These are phyloP conservation scores for Cryphonectria nitschkei DNA, from an alignment of 2,329 filamentous ascomycete genomes.

Conservation along the genomic window DNA sequence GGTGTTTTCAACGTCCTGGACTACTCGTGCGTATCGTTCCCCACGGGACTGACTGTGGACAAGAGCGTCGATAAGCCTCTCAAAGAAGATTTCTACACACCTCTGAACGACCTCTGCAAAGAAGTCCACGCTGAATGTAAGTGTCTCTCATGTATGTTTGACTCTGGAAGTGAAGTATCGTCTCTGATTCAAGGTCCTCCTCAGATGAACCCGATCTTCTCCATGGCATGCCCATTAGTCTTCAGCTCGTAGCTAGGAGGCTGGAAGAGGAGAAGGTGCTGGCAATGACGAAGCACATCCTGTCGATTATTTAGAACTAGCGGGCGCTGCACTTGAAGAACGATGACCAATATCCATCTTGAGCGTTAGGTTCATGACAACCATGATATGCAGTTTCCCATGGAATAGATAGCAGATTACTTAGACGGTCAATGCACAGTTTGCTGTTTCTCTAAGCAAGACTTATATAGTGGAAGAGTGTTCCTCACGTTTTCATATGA, in stretches of 20 bases:
- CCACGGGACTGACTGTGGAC: conserved; percentile 47
- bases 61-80: conserved; percentile 42
- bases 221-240: conserved; percentile 47
- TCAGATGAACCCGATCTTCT: conserved; percentile 45
- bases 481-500: no score
- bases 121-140: conserved; percentile 48
- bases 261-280: conserved; percentile 48
- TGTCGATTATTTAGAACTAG: conserved; percentile 14
- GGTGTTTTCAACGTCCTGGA: conserved; percentile 55
- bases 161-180: no score
- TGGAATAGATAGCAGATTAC: neutral
- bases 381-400: neutral
- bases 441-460: no score
- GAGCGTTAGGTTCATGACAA: no score
- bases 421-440: no score
- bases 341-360: neutral
- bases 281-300: conserved; percentile 37
- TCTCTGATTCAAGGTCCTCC: neutral
- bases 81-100: conserved; percentile 35
- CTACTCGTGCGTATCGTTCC: conserved; percentile 52
- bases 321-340: neutral
- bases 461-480: no score
- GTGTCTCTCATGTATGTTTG: conserved; percentile 29
- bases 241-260: conserved; percentile 46
- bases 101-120: conserved; percentile 44